Evolutionary conservation across 768 basidiomycete genomes (phyloP).

Genomic region (Multifurca ochricompacta): DNA sequence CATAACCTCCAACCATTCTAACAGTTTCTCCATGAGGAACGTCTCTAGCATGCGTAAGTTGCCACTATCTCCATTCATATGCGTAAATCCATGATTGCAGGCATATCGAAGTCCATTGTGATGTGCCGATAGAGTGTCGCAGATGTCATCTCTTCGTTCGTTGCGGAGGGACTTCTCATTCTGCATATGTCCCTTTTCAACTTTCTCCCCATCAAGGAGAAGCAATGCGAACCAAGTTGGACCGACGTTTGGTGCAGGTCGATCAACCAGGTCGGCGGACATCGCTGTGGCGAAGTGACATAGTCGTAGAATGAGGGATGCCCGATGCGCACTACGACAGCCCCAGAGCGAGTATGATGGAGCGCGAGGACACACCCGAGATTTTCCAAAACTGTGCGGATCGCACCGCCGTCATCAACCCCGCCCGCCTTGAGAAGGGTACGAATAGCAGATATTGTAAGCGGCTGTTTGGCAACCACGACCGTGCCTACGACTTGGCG

Average conservation of each 20-base stretch:
- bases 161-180: background rate
- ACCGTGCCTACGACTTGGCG: slow-evolving; percentile 8
- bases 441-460: slow-evolving; percentile 4
- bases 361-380: slow-evolving; percentile 15
- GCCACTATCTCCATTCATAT: background rate
- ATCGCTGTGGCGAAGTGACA: slow-evolving; percentile 7
- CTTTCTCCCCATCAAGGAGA: slow-evolving; percentile 3
- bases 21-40: slow-evolving; percentile 9
- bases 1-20: slow-evolving; percentile 15
- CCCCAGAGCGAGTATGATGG: background rate
- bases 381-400: slow-evolving; percentile 1
- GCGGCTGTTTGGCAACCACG: slow-evolving; percentile 7
- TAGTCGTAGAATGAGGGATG: slow-evolving; percentile 14
- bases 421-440: slow-evolving; percentile 4
- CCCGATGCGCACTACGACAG: slow-evolving; percentile 8
- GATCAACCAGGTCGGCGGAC: slow-evolving; percentile 8
- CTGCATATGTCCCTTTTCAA: slow-evolving; percentile 14
- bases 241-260: background rate
- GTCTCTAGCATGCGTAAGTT: slow-evolving; percentile 5
- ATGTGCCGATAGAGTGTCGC: background rate
- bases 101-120: slow-evolving; percentile 6
- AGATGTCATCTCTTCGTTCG: slow-evolving; percentile 3
- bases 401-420: background rate
- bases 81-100: background rate
- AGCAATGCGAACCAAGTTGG: slow-evolving; percentile 5